A percentile compares a stretch with the other conserved stretches of the same genome.
Evolutionary conservation across 1,284 basidiomycete species (phyloP).

Genomic region (Leccinum ponderosum): DNA sequence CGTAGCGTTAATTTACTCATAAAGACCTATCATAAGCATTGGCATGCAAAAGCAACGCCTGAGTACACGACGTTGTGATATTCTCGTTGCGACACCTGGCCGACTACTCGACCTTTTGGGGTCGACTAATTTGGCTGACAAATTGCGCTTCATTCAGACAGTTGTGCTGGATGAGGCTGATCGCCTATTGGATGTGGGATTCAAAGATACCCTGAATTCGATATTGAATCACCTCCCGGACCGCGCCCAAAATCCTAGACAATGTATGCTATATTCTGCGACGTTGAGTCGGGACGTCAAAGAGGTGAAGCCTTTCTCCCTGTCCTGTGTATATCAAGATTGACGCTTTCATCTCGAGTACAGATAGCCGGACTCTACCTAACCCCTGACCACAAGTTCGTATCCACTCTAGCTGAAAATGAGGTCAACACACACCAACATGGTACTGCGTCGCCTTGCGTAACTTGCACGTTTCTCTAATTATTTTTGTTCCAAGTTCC

Average conservation of each 20-base stretch:
- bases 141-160: constrained; percentile 61
- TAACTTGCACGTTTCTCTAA: background rate
- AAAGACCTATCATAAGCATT: constrained; percentile 14
- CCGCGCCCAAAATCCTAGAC: constrained; percentile 39
- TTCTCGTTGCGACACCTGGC: constrained; percentile 90
- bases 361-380: constrained; percentile 50
- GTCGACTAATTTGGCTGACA: constrained; percentile 25
- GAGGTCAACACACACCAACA: constrained; percentile 70
- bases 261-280: constrained; percentile 87
- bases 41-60: constrained; percentile 39
- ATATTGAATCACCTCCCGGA: constrained; percentile 64
- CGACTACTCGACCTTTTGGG: constrained; percentile 83
- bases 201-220: constrained; percentile 76
- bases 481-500: constrained; percentile 37
- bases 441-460: constrained; percentile 34
- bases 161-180: constrained; percentile 93
- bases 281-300: constrained; percentile 44
- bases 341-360: constrained; percentile 13
- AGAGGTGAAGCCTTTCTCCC: constrained; percentile 21
- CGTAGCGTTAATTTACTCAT: constrained; percentile 2
- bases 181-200: constrained; percentile 87
- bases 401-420: constrained; percentile 60
- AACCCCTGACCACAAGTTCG: constrained; percentile 52
- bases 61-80: constrained; percentile 56
- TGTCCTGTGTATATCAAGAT: background rate